These are phyloP conservation scores for Fusarium scirpi DNA, from an alignment of 2,329 filamentous ascomycete genomes.

Conservation along the genomic window DNA sequence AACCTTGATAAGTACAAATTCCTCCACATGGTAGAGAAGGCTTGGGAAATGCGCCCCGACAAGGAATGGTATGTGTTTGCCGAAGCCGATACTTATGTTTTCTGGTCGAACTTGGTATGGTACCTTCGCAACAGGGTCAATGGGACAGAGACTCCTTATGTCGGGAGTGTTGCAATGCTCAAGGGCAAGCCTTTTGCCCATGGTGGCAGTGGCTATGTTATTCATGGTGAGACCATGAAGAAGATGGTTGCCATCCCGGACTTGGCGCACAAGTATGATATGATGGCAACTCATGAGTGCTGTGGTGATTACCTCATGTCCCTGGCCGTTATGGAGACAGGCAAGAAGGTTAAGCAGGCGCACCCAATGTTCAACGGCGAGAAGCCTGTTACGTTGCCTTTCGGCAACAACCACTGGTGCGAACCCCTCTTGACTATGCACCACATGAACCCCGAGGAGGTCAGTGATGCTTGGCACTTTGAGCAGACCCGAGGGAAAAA, in stretches of 20 bases:
- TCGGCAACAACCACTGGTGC: slow-evolving; percentile 64
- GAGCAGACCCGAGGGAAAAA: slow-evolving; percentile 61
- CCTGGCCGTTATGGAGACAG: slow-evolving; percentile 60
- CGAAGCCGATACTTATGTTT: slow-evolving; percentile 69
- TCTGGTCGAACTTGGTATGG: slow-evolving; percentile 65
- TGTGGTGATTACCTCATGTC: slow-evolving; percentile 66
- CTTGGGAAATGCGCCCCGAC: slow-evolving; percentile 65
- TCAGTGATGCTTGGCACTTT: slow-evolving; percentile 64
- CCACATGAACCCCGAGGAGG: slow-evolving; percentile 65
- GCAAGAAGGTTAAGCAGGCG: slow-evolving; percentile 57
- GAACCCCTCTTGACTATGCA: slow-evolving; percentile 69
- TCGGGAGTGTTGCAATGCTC: slow-evolving; percentile 64
- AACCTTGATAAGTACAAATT: slow-evolving; percentile 72
- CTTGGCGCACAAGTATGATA: slow-evolving; percentile 61
- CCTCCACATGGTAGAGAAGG: slow-evolving; percentile 67
- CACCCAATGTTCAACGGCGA: slow-evolving; percentile 69
- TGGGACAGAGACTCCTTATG: slow-evolving; percentile 59
- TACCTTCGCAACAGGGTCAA: slow-evolving; percentile 61
- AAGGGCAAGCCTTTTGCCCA: slow-evolving; percentile 64
- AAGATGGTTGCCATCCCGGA: slow-evolving; percentile 59
- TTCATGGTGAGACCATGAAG: slow-evolving; percentile 65
- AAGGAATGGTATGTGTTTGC: slow-evolving; percentile 71
- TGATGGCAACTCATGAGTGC: slow-evolving; percentile 58
- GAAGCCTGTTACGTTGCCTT: slow-evolving; percentile 64
- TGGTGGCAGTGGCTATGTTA: slow-evolving; percentile 67